Percentiles rank a stretch among this genome's conserved stretches.
These are phyloP conservation scores for Prunus armeniaca DNA, from an alignment of 306 rosid genomes.

Conservation along the genomic window DNA sequence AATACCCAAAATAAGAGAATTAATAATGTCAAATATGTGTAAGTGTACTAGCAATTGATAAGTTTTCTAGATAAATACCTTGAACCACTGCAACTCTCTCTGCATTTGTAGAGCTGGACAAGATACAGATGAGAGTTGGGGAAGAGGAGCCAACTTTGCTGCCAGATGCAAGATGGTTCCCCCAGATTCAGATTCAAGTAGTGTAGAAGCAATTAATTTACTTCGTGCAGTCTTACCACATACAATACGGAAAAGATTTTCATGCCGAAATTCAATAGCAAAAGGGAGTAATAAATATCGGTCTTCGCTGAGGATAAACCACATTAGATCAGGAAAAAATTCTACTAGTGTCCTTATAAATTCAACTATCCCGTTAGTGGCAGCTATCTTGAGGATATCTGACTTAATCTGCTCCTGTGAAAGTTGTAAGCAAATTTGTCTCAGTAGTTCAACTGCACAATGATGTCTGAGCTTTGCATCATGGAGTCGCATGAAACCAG, in stretches of 20 bases:
- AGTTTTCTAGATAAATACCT: background rate
- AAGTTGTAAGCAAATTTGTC: slow-evolving; percentile 29
- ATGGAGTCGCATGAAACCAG: slow-evolving; percentile 25
- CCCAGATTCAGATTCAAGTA: background rate
- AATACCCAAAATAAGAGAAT: background rate
- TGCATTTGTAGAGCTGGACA: slow-evolving; percentile 63
- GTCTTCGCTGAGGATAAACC: slow-evolving; percentile 31
- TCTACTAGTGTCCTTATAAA: slow-evolving; percentile 33
- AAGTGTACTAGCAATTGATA: background rate
- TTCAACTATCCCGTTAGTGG: slow-evolving; percentile 46
- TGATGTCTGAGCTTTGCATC: slow-evolving; percentile 42
- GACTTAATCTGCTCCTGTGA: slow-evolving; percentile 1
- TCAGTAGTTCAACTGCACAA: slow-evolving; percentile 37
- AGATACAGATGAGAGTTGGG: slow-evolving; percentile 34
- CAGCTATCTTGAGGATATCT: slow-evolving; percentile 20
- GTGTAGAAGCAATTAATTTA: background rate
- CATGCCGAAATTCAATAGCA: slow-evolving; percentile 44
- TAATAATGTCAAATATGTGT: background rate
- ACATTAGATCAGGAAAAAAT: slow-evolving; percentile 45
- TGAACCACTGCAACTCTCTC: slow-evolving; percentile 36
- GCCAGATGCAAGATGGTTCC: slow-evolving; percentile 43
- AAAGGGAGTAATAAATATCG: slow-evolving; percentile 30
- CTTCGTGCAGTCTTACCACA: slow-evolving; percentile 25
- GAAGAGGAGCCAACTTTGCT: slow-evolving; percentile 37
- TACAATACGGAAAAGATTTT: slow-evolving; percentile 35